Evolutionary conservation across 1,284 basidiomycete genomes (phyloP), one percentile per base, ranked within the genome.

Genomic region (Microbotryum violaceum): DNA sequence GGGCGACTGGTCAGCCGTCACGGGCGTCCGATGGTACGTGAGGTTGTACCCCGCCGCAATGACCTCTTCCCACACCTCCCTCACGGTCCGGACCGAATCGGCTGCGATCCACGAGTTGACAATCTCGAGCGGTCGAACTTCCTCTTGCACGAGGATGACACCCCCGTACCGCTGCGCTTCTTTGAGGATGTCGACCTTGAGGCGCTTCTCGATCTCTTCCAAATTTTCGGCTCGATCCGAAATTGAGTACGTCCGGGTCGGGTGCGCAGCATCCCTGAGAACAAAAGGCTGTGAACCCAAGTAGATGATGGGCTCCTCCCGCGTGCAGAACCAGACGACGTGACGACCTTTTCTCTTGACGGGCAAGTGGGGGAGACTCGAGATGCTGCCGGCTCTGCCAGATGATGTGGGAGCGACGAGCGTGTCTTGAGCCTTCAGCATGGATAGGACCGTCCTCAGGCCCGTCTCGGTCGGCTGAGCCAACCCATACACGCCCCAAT

Each of bases 401-500:
- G 37, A 2, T 88, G 89, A 2, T 88, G 89, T 53, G 87, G 81
- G 71, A 88, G 91, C 29, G 16, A 42, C 37, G 37, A 42, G 37
- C 12, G 44, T 33, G 42, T 60, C 57, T 27, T 57, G 50, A n/a
- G 57, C 60, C 42, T 86, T 82, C 7, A 99, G 81, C 7, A 94
- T 82, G 25, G 91, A 90, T 6, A 99, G 79, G 57, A 98, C 91
- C 1, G 91, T 92, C 62, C 91, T 83, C 18, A 99, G 80, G 21
- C 96, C 96, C 65, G 92, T 87, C 0, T 91, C 85, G 5, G 93
- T 91, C 16, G 96, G 96, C 74, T 98, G 96, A 2, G 96, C 96
- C 8, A 87, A 88, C 21, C 91, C 93, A 74, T 88, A 96, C 2
- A 97, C 89, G 67, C 92, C 91, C 54, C 94, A 80, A 49, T 84